Base-by-base conservation (phyloP, 352 stramenopile species). In the Aphanomyces stellatus region DNA sequence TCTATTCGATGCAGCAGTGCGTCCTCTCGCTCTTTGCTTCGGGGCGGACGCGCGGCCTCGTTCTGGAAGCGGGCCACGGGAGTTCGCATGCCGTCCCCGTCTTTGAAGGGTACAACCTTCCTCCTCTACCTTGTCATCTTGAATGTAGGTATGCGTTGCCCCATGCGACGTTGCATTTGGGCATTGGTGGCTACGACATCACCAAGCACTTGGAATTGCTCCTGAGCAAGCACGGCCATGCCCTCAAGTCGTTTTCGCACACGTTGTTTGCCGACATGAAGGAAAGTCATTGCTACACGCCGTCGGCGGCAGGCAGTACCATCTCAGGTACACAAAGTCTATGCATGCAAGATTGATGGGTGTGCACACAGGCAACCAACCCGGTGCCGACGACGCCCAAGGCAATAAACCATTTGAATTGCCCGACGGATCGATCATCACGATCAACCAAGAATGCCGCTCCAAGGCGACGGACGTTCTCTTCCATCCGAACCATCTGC, bases 251-350 rank as follows among this genome's bases (percentile, higher is more conserved):
- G 13, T 81, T 90, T 46, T 76, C 88, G 31, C 63, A 74, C 4
- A 80, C 91, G 25, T 90, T 85, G 4, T 89, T 96, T 43, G 74
- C 89, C 63, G 82, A 88, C 28, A 92, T 97, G 70, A 97, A 97
- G 62, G 89, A 97, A 62, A 80, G 60, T 22, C 41, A 51, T n/a
- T 67, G 60, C 60, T 67, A 33, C 24, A 67, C 60, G 1, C 22
- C 27, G 11, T 33, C 60, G 28, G 46, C 10, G 24, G 22, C 17
- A 28, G 24, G 46, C 17, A 28, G 13, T 19, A 53, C 19, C 46
- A 53, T 1, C 46, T 15, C 7, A 22, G 2, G 24, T 19, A 53
- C 46, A 8, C 8, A 8, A 8, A 43, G 17, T 53, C 1, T 22
- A 2, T 28, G 24, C 46, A 17, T 43, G 8, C 17, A 8, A 43